phyloP scores from a whole-genome alignment of 2,329 filamentous ascomycete species.

The Xylaria polymorpha region DNA sequence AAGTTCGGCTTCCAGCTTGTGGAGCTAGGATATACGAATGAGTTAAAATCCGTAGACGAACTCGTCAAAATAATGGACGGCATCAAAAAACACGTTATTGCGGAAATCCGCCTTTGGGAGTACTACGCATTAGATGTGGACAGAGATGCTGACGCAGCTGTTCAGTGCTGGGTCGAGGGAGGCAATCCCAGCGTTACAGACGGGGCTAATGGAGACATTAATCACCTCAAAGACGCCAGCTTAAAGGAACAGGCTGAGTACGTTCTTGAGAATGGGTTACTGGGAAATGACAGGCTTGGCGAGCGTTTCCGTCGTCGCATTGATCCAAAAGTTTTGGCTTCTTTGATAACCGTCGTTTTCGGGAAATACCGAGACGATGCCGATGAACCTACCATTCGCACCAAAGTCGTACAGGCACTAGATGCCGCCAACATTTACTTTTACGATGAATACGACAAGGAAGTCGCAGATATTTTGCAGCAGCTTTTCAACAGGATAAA shows the following conservation, averaged over 20 bases:
- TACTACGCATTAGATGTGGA: conserved; percentile 89
- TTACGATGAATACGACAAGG: conserved; percentile 91
- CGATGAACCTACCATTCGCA: conserved; percentile 63
- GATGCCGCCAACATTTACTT: conserved; percentile 88
- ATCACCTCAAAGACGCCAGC: conserved; percentile 60
- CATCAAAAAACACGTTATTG: conserved; percentile 83
- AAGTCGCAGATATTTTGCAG: conserved; percentile 84
- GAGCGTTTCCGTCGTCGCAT: conserved; percentile 80
- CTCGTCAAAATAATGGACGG: conserved; percentile 84
- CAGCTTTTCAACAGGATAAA: conserved; percentile 95
- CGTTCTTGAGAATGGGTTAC: conserved; percentile 75
- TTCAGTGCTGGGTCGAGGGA: conserved; percentile 74
- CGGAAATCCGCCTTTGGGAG: conserved; percentile 86
- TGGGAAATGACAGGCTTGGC: conserved; percentile 78
- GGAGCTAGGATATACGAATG: conserved; percentile 78
- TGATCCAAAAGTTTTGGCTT: conserved; percentile 76
- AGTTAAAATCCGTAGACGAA: conserved; percentile 77
- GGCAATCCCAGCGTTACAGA: conserved; percentile 68
- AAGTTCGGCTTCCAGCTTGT: conserved; percentile 82
- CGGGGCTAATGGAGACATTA: conserved; percentile 56
- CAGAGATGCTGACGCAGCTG: conserved; percentile 72
- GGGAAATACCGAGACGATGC: conserved; percentile 73
- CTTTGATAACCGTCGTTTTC: conserved; percentile 72
- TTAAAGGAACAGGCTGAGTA: conserved; percentile 68
- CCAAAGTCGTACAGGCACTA: conserved; percentile 72